Conservation (phyloP, 1,284 basidiomycete genomes). For the Fomitopsis betulina region DNA sequence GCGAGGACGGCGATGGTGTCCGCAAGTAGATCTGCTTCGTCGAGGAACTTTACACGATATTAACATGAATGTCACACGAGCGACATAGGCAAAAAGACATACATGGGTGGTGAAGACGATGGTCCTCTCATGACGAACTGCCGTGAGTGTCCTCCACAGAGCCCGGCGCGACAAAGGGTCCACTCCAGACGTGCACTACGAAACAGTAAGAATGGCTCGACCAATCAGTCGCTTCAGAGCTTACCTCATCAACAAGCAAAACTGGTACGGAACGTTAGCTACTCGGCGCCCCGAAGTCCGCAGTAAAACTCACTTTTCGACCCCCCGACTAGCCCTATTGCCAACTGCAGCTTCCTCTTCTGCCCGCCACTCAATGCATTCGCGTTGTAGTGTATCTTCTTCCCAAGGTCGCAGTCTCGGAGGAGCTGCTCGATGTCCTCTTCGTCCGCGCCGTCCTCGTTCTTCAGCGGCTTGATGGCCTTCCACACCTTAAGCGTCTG, state of each 20-base stretch:
- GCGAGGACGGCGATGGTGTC: slow-evolving; percentile 74
- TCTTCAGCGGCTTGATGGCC: slow-evolving; percentile 64
- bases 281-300: neutral
- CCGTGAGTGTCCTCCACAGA: slow-evolving; percentile 69
- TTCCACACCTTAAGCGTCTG: slow-evolving; percentile 74
- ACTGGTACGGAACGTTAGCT: slow-evolving; percentile 32
- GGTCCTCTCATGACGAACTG: slow-evolving; percentile 60
- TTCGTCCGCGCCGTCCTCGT: slow-evolving; percentile 27
- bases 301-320: slow-evolving; percentile 46
- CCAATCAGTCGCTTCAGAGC: neutral
- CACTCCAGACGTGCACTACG: slow-evolving; percentile 72
- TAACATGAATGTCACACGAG: neutral
- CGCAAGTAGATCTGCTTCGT: slow-evolving; percentile 77
- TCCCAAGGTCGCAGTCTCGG: slow-evolving; percentile 64
- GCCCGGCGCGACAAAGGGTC: slow-evolving; percentile 77
- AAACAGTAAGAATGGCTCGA: neutral
- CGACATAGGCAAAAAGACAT: slow-evolving; percentile 18
- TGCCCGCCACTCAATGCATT: slow-evolving; percentile 72
- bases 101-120: slow-evolving; percentile 71
- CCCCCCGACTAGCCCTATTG: slow-evolving; percentile 72
- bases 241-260: slow-evolving; percentile 65
- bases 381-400: slow-evolving; percentile 65
- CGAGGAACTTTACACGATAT: slow-evolving; percentile 48
- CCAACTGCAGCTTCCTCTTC: slow-evolving; percentile 78
- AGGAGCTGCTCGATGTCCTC: slow-evolving; percentile 62